Percentiles rank a stretch among this genome's conserved stretches.
phyloP scores from a whole-genome alignment of 768 basidiomycete species.

The Crucibulum laeve region DNA sequence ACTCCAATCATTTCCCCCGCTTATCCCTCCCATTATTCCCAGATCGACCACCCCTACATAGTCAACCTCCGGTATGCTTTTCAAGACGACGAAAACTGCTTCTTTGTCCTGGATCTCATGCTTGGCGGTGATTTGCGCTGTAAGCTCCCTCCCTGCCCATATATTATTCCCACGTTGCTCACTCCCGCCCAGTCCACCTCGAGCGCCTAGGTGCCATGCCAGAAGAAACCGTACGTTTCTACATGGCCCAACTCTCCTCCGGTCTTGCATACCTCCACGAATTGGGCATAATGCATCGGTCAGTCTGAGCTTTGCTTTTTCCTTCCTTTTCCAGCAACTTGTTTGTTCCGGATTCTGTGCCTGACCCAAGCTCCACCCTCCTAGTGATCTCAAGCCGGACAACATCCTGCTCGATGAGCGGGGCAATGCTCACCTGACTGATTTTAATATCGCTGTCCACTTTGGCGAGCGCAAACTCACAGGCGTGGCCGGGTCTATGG shows the following conservation, averaged over 20 bases:
- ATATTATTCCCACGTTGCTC: conserved; percentile 4
- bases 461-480: conserved; percentile 84
- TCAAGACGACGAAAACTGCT: conserved; percentile 98
- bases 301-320: conserved; percentile 18
- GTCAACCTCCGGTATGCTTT: conserved; percentile 96
- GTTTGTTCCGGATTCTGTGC: conserved; percentile 8
- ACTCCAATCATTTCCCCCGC: conserved; percentile 1
- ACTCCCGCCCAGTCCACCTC: conserved; percentile 64
- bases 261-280: conserved; percentile 90
- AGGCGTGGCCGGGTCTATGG: conserved; percentile 97
- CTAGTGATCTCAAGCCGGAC: conserved; percentile 93
- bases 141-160: conserved; percentile 33
- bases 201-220: conserved; percentile 72
- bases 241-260: conserved; percentile 85
- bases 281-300: conserved; percentile 96
- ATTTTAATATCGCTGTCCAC: conserved; percentile 99
- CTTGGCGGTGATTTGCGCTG: conserved; percentile 92
- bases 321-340: conserved; percentile 16
- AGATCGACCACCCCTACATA: conserved; percentile 95
- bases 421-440: conserved; percentile 94
- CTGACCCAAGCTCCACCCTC: conserved; percentile 12
- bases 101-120: conserved; percentile 98
- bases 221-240: conserved; percentile 82
- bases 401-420: conserved; percentile 95
- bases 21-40: conserved; percentile 3